Evolutionary conservation across 1,139 yeast species (phyloP), one percentile per base, ranked within the genome.

Genomic region (Wickerhamomyces sp.): DNA sequence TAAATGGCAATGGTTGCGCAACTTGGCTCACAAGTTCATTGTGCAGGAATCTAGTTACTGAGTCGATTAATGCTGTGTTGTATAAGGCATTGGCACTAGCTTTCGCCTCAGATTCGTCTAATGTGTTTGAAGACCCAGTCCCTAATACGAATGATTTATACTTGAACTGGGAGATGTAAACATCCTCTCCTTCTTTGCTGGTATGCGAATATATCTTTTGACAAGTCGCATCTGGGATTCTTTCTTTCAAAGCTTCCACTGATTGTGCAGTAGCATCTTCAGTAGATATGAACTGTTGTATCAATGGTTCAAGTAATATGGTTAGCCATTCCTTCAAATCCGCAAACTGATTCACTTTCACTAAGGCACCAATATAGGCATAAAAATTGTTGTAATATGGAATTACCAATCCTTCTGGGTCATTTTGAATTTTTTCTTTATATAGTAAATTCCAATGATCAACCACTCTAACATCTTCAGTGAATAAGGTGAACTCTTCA

Each of bases 311-410:
- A 3, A 47, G 20, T 9, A 47, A 14, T 7, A 46, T 27, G 0
- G 46, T 39, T 1, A 41, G 4, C 43, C 45, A 44, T 7, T 25
- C 30, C 9, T 33, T 38, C 12, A 42, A 13, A 1, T 31, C 35
- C 1, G 16, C 19, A 13, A 25, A 31, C 10, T 42, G 42, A 19
- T 22, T 27, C 5, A 39, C n/a, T 2, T 36, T 13, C 3, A 32
- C 35, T 8, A 42, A 24, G 4, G 45, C 47, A 6, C 51, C 49
- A 24, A 48, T 17, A 24, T 45, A 45, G 3, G 43, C 42, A 30
- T 36, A 42, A 16, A 48, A 48, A 8, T 39, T 32, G 9, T 39
- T 34, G 33, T 36, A 31, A 6, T 39, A 30, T 15, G 35, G 27
- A 4, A 28, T 7, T 12, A 31, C 33, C 5, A 37, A 25, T 15